Evolutionary conservation across 202 grass and related monocot species (phyloP).

Genomic region (Schoenoplectus triqueter): DNA sequence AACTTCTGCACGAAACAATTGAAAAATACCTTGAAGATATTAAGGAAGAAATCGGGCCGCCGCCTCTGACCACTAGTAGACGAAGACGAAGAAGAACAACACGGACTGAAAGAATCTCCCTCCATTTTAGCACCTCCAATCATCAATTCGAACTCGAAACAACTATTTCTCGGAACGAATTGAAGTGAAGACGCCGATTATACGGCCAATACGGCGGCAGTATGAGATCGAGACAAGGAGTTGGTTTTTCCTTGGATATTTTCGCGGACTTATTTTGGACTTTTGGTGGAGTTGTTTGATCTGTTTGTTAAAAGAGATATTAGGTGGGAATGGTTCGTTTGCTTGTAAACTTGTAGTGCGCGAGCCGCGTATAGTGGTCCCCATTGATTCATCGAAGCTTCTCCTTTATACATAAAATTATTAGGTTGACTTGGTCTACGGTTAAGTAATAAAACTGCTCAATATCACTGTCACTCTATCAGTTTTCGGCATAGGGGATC

Average conservation of each 20-base stretch:
- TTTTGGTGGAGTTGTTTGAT: conserved; percentile 41
- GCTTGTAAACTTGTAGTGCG: conserved; percentile 35
- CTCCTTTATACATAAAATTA: conserved; percentile 10
- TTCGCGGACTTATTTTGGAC: not conserved
- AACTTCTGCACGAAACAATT: not conserved
- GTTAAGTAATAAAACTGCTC: conserved; percentile 19
- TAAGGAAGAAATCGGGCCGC: conserved; percentile 61
- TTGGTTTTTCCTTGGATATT: conserved; percentile 29
- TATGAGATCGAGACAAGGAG: not conserved
- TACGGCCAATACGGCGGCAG: conserved; percentile 22
- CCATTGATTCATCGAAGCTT: conserved; percentile 30
- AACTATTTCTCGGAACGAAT: not conserved
- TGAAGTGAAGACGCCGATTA: not conserved
- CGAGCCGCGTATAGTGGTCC: conserved; percentile 41
- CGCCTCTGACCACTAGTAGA: conserved; percentile 49
- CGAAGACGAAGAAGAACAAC: conserved; percentile 62
- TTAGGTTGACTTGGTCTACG: conserved; percentile 8
- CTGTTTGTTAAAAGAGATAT: conserved; percentile 31
- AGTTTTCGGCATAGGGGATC: no score
- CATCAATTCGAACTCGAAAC: conserved; percentile 19
- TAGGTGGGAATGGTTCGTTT: conserved; percentile 22
- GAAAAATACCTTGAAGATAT: conserved; percentile 76
- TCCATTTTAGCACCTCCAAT: conserved; percentile 58
- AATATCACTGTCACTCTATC: not conserved
- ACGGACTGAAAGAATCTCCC: conserved; percentile 52